phyloP scores from a whole-genome alignment of 2,329 filamentous ascomycete genomes.

The Fusarium marasasianum region DNA sequence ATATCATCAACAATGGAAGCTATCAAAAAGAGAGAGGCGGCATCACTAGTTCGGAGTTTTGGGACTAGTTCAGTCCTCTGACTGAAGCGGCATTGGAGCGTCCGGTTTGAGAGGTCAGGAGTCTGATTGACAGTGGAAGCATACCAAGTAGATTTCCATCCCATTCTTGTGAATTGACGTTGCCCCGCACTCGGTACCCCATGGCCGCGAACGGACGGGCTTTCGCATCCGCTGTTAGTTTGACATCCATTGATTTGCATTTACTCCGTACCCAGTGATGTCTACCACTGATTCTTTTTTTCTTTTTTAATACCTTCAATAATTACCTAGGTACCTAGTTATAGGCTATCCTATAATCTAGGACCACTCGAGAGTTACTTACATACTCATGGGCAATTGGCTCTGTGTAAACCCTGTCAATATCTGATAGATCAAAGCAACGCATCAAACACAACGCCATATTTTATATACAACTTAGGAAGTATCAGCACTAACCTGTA shows the following conservation, averaged over 20 bases:
- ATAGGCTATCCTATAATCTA: neutral
- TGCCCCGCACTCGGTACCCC: slow-evolving; percentile 14
- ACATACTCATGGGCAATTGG: neutral
- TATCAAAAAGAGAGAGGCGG: neutral
- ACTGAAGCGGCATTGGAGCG: neutral
- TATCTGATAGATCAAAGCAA: neutral
- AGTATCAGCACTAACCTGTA: neutral
- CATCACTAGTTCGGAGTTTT: neutral
- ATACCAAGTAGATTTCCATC: neutral
- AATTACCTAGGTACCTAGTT: neutral
- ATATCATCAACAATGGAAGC: neutral
- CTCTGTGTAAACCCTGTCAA: neutral
- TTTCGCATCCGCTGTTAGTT: slow-evolving; percentile 3
- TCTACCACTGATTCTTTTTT: neutral
- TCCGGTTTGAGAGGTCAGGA: neutral
- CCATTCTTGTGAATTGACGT: neutral
- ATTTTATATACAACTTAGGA: neutral
- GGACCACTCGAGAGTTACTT: neutral
- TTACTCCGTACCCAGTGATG: too few relatives aligned
- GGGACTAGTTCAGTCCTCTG: neutral
- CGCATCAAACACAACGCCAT: neutral
- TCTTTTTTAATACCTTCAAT: neutral
- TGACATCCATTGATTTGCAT: neutral
- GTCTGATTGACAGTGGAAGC: neutral
- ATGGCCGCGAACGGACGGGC: slow-evolving; percentile 1